Evolutionary conservation across 2,329 filamentous ascomycete genomes (phyloP).

Genomic region (Pseudocercospora fijiensis): DNA sequence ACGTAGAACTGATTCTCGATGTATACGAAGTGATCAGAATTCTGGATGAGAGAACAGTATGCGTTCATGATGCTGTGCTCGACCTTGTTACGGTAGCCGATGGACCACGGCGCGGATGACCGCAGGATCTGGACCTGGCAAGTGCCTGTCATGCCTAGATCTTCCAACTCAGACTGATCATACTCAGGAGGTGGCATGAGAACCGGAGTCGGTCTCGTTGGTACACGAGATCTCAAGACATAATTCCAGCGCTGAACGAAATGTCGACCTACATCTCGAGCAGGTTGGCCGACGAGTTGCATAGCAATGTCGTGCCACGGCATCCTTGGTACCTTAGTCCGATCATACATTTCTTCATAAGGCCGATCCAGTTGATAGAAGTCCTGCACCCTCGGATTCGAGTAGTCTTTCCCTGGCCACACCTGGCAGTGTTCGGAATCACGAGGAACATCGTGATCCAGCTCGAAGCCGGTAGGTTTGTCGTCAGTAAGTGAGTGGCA

Average conservation of each 20-base stretch:
- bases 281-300: conserved; percentile 95
- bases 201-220: conserved; percentile 89
- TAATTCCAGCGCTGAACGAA: conserved; percentile 99
- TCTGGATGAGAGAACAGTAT: conserved; percentile 90
- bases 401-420: conserved; percentile 98
- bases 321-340: conserved; percentile 85
- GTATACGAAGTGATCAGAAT: conserved; percentile 95
- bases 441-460: conserved; percentile 67
- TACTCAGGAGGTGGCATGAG: conserved; percentile 91
- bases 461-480: conserved; percentile 91
- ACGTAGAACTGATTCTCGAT: conserved; percentile 99
- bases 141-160: conserved; percentile 83
- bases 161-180: conserved; percentile 78
- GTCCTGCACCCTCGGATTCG: conserved; percentile 90
- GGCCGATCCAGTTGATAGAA: conserved; percentile 91
- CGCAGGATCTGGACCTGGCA: conserved; percentile 96
- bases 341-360: conserved; percentile 98
- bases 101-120: conserved; percentile 86
- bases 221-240: conserved; percentile 85
- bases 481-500: conserved; percentile 90
- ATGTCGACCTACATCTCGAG: conserved; percentile 87
- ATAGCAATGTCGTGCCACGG: conserved; percentile 98
- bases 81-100: conserved; percentile 76
- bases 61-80: conserved; percentile 96
- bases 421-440: conserved; percentile 93